Percentiles rank a stretch among this genome's conserved stretches.
Evolutionary conservation across 345 rosid genomes (phyloP).

Genomic region (Isatis tinctoria): DNA sequence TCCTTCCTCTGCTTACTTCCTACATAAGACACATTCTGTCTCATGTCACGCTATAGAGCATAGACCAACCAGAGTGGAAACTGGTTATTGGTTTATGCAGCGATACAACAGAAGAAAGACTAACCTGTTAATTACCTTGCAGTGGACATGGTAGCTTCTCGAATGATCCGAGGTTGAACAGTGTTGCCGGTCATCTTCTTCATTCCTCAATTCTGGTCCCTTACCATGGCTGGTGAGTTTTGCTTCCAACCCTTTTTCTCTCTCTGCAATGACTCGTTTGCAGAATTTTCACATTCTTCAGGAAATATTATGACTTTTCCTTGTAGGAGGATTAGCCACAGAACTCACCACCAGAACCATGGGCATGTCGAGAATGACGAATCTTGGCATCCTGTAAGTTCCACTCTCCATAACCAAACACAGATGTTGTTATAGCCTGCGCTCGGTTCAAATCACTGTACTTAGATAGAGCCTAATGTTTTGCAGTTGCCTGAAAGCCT

Average conservation of each 20-base stretch:
- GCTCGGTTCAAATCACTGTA: neutral
- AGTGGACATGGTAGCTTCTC: constrained; percentile 98
- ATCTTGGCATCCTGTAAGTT: constrained; percentile 86
- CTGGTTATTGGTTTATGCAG: neutral
- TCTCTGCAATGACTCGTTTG: neutral
- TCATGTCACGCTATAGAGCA: neutral
- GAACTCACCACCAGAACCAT: constrained; percentile 95
- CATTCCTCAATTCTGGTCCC: constrained; percentile 93
- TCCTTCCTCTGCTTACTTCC: neutral
- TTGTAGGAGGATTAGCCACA: constrained; percentile 89
- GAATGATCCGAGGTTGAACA: constrained; percentile 56
- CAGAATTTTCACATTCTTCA: neutral
- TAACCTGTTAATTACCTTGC: constrained; percentile 11
- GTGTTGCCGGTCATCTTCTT: constrained; percentile 76
- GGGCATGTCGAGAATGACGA: constrained; percentile 98
- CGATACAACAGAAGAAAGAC: neutral
- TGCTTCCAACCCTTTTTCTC: neutral
- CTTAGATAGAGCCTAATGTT: neutral
- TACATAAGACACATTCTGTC: neutral
- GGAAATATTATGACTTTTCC: neutral
- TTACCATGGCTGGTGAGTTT: constrained; percentile 85
- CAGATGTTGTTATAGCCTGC: neutral
- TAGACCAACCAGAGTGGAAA: neutral
- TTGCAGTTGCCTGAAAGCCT: constrained; percentile 66
- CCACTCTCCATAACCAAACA: neutral